Base-by-base conservation (phyloP, 2,329 filamentous ascomycete species). In the Diaporthe sp. region DNA sequence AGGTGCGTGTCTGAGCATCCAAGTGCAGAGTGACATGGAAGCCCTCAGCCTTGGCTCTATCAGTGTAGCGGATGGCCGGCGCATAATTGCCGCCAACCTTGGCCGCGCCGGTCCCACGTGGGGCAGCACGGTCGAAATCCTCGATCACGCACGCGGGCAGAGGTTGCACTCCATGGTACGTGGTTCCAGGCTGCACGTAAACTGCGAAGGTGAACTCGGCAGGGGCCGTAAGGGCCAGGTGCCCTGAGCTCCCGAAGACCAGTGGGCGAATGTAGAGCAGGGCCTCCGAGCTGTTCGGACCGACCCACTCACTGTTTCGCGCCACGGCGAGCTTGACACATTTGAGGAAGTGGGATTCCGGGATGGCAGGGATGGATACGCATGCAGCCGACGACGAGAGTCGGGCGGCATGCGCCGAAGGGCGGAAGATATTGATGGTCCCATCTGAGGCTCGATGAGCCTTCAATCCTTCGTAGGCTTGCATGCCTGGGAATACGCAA, bases 31-130 rank as follows among this genome's bases (percentile, higher is more conserved):
- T 98, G 81, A 98, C 98, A 22, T 95, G 95, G 81, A 91, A 98
- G 39, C 96, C 96, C 76, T 95, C 90, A 22, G 88, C 86, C 74
- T 93, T 88, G 0, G 97, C 96, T 81, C 90, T 93, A 80, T 98
- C 95, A 81, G 94, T 97, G 89, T 95, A 95, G 73, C 94, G 89
- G 81, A 98, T 85, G 7, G 98, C 96, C 4, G 96, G 96, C 13
- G 96, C 96, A 82, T 98, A 98, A 86, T 98, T 98, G n/a, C 96
- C 97, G 39, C 97, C 96, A 4, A 98, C 90, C 86, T 98, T 98
- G 28, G 95, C 96, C 77, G 92, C 92, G 0, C 96, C 96, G 0
- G 94, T 97, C 1, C 96, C 96, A 80, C 95, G 91, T 1, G 97
- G 96, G n/a, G 96, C 96, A 0, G 96, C 91, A 39, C 96, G 94